Evolutionary conservation across 2,329 filamentous ascomycete species (phyloP).

Genomic region (Metarhizium brunneum): DNA sequence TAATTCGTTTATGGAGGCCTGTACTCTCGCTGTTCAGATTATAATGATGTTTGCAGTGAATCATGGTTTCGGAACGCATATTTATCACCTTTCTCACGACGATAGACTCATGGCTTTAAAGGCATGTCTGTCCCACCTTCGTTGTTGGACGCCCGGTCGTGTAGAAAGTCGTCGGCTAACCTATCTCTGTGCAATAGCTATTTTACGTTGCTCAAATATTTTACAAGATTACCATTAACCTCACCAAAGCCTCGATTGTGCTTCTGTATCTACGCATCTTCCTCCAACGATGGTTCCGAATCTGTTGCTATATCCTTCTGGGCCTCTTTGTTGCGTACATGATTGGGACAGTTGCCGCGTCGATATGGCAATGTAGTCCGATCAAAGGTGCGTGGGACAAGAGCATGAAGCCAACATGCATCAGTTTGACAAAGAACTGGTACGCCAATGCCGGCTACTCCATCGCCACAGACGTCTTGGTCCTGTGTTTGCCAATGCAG

Average conservation of each 20-base stretch:
- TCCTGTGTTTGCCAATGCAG: conserved; percentile 36
- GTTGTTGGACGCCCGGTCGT: no score
- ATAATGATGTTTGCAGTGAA: conserved; percentile 30
- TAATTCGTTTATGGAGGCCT: conserved; percentile 17
- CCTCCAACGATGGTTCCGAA: conserved; percentile 34
- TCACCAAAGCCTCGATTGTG: conserved; percentile 43
- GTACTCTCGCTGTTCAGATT: conserved; percentile 24
- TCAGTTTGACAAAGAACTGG: conserved; percentile 37
- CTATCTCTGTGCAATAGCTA: conserved; percentile 7
- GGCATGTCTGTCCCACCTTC: conserved; percentile 10
- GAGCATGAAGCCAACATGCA: conserved; percentile 30
- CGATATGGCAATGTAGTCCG: conserved; percentile 41
- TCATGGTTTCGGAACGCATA: conserved; percentile 34
- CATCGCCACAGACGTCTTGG: conserved; percentile 35
- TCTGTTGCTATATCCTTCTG: conserved; percentile 31
- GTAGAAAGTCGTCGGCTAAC: no score
- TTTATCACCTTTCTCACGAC: conserved; percentile 20
- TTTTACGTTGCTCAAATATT: conserved; percentile 43
- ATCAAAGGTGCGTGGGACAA: conserved; percentile 37
- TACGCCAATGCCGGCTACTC: conserved; percentile 39
- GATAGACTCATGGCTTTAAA: conserved; percentile 29
- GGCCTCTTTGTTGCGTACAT: conserved; percentile 35
- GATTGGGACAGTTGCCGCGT: conserved; percentile 32
- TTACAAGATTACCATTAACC: conserved; percentile 44
- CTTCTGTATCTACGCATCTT: conserved; percentile 47